A percentile compares a stretch with the other conserved stretches of the same genome.
These are phyloP conservation scores for Cystofilobasidium bisporidii DNA, from an alignment of 768 basidiomycete species.

Conservation along the genomic window DNA sequence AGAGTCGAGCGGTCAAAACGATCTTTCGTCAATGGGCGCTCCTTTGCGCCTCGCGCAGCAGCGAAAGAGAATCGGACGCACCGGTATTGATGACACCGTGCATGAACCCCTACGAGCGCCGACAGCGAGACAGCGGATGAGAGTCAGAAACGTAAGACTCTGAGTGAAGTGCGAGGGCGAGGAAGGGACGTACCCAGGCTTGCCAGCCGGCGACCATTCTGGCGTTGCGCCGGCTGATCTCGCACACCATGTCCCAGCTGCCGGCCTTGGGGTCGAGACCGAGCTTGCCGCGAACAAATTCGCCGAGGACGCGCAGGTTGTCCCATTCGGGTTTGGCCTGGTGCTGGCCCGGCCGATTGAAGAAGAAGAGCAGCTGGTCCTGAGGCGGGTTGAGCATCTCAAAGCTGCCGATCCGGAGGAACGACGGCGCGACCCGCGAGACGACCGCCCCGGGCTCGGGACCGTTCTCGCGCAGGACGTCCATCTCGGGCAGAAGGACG, in stretches of 20 bases:
- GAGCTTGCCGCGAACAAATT: constrained; percentile 54
- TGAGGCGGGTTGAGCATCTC: constrained; percentile 69
- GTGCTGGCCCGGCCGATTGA: constrained; percentile 41
- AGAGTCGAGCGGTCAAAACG: no score
- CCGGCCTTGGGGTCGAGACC: constrained; percentile 16
- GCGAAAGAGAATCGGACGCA: no score
- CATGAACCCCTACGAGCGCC: constrained; percentile 66
- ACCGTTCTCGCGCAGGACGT: constrained; percentile 60
- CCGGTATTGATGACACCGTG: constrained; percentile 74
- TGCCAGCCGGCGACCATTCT: constrained; percentile 94
- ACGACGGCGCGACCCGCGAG: constrained; percentile 76
- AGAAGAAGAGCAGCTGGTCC: constrained; percentile 41
- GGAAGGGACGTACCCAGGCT: constrained; percentile 38
- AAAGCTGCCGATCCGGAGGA: constrained; percentile 82
- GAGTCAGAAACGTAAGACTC: no score
- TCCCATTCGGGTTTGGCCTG: constrained; percentile 58
- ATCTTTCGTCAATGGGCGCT: no score
- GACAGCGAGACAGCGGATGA: no score
- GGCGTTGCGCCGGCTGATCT: constrained; percentile 74
- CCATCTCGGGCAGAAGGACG: constrained; percentile 52
- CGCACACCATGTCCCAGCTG: constrained; percentile 49
- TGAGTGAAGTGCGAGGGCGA: no score
- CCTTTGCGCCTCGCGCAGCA: no score
- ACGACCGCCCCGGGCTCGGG: constrained; percentile 62
- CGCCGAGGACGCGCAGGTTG: constrained; percentile 59